Evolutionary conservation across 108 stramenopile genomes (phyloP).

Genomic region (Cyclostephanos invisitatus): DNA sequence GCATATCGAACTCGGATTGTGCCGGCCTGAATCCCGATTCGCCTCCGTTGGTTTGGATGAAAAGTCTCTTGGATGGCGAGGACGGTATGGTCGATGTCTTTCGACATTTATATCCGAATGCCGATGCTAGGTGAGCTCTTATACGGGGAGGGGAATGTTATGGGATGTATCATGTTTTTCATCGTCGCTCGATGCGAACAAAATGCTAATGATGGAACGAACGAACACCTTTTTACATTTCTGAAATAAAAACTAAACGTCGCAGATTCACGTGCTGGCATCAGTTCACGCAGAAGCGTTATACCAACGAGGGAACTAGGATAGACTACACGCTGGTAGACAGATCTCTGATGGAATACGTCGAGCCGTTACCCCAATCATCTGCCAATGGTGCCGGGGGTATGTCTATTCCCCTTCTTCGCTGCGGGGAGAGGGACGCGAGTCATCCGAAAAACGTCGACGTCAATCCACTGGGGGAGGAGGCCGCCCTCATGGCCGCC

Average conservation of each 20-base stretch:
- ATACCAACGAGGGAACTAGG: constrained; percentile 82
- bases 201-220: background rate
- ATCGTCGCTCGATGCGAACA: background rate
- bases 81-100: constrained; percentile 90
- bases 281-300: constrained; percentile 83
- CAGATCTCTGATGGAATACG: constrained; percentile 41
- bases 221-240: too few relatives aligned
- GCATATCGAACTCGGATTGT: constrained; percentile 58
- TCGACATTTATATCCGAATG: constrained; percentile 79
- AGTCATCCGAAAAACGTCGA: constrained; percentile 10
- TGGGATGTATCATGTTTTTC: too few relatives aligned
- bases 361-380: constrained; percentile 26
- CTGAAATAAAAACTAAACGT: too few relatives aligned
- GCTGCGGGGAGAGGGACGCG: constrained; percentile 46
- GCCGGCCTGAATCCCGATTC: constrained; percentile 54
- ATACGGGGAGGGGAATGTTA: background rate
- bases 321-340: constrained; percentile 91
- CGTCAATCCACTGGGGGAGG: constrained; percentile 60
- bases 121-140: constrained; percentile 52
- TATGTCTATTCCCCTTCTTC: constrained; percentile 16
- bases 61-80: constrained; percentile 64
- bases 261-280: constrained; percentile 89
- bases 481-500: constrained; percentile 77
- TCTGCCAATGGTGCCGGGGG: background rate
- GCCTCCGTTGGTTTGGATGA: constrained; percentile 71